Evolutionary conservation across 2,329 filamentous ascomycete species (phyloP).

Genomic region (Epichloe hybrida): DNA sequence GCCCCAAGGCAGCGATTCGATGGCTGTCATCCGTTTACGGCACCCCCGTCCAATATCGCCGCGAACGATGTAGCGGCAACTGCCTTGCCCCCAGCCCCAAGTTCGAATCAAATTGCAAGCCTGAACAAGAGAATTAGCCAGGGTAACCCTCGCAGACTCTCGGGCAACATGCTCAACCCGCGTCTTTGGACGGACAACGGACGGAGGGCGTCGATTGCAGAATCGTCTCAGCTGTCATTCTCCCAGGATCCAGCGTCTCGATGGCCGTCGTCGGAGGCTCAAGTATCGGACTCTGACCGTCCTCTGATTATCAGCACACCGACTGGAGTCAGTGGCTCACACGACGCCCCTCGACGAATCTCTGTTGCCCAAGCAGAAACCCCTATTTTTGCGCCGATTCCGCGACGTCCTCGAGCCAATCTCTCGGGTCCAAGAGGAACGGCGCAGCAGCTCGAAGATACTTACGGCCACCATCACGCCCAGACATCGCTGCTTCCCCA

Average conservation of each 20-base stretch:
- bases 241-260: not conserved
- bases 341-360: slow-evolving; percentile 27
- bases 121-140: slow-evolving; percentile 25
- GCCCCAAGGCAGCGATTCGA: slow-evolving; percentile 8
- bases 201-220: not conserved
- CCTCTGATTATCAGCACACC: slow-evolving; percentile 50
- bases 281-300: slow-evolving; percentile 27
- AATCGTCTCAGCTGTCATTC: not conserved
- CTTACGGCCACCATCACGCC: slow-evolving; percentile 28
- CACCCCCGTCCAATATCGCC: slow-evolving; percentile 20
- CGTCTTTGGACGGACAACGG: slow-evolving; percentile 2
- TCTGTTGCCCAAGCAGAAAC: slow-evolving; percentile 25
- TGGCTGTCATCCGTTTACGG: slow-evolving; percentile 28
- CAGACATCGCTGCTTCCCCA: slow-evolving; percentile 6
- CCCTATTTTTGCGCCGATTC: slow-evolving; percentile 38
- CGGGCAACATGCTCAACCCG: slow-evolving; percentile 24
- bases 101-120: slow-evolving; percentile 25
- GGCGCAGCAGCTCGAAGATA: slow-evolving; percentile 40
- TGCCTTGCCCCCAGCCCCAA: slow-evolving; percentile 23
- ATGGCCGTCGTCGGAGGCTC: not conserved
- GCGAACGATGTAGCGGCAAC: slow-evolving; percentile 20
- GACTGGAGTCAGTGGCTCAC: slow-evolving; percentile 38
- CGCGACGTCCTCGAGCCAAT: slow-evolving; percentile 32
- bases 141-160: slow-evolving; percentile 27
- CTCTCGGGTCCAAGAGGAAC: slow-evolving; percentile 26